Conservation (phyloP, 139 green algal species). For the Micractinium sp. region DNA sequence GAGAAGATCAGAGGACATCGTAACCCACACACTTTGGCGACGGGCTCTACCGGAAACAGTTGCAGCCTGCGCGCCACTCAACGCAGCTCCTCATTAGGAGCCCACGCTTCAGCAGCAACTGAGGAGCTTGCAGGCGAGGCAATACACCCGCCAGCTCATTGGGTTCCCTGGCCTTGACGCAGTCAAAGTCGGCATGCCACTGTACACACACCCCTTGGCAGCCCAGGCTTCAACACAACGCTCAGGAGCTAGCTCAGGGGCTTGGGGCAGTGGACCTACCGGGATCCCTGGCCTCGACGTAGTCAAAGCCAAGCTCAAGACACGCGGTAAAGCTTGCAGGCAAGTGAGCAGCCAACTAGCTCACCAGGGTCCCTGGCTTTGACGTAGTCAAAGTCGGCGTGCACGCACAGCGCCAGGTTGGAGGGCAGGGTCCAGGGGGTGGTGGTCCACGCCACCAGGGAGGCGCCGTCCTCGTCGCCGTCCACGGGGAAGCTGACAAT, state of each 20-base stretch:
- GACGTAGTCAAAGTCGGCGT: constrained; percentile 92
- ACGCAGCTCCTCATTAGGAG: too few relatives aligned
- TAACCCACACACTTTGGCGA: too few relatives aligned
- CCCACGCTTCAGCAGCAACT: too few relatives aligned
- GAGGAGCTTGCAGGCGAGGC: too few relatives aligned
- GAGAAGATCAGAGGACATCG: too few relatives aligned
- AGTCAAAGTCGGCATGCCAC: constrained; percentile 89
- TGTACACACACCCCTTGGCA: too few relatives aligned
- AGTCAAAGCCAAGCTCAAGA: constrained; percentile 89
- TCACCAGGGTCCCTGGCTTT: constrained; percentile 59
- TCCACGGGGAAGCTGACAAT: constrained; percentile 85
- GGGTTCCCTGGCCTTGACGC: constrained; percentile 77
- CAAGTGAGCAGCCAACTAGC: too few relatives aligned
- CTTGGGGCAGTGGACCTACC: too few relatives aligned
- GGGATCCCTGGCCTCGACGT: constrained; percentile 77
- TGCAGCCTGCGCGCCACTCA: constrained; percentile 87
- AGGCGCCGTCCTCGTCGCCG: constrained; percentile 74
- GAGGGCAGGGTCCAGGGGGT: constrained; percentile 98
- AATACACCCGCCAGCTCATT: neutral
- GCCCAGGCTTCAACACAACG: too few relatives aligned
- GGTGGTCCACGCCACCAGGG: constrained; percentile 97
- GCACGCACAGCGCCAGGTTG: constrained; percentile 98
- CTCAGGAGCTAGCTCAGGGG: too few relatives aligned
- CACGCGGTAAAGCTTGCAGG: too few relatives aligned
- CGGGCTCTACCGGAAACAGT: too few relatives aligned